A percentile compares a stretch with the other conserved stretches of the same genome.
phyloP scores from a whole-genome alignment of 148 eudicot genomes.

The Arctostaphylos glauca region DNA sequence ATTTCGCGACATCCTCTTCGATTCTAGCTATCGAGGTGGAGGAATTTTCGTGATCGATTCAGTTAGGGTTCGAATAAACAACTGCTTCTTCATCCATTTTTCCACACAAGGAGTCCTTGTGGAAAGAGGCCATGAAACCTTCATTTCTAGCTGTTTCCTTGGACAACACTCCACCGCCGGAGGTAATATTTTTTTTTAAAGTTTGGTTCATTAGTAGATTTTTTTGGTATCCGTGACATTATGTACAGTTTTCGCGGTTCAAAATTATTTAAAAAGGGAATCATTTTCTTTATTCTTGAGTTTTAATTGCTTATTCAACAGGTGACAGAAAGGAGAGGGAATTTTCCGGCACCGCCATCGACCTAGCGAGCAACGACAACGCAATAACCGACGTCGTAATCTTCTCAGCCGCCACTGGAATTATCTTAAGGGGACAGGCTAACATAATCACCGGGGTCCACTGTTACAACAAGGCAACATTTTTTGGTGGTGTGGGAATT shows the following conservation, averaged over 20 bases:
- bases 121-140: slow-evolving; percentile 43
- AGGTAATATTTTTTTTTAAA: background rate
- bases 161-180: slow-evolving; percentile 40
- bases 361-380: slow-evolving; percentile 43
- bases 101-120: slow-evolving; percentile 34
- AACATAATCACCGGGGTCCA: slow-evolving; percentile 45
- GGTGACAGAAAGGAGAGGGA: slow-evolving; percentile 27
- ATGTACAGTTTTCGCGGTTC: no score
- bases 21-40: slow-evolving; percentile 37
- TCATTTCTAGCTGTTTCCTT: slow-evolving; percentile 32
- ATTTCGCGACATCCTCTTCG: slow-evolving; percentile 43
- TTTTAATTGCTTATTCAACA: no score
- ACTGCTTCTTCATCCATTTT: slow-evolving; percentile 44
- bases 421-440: slow-evolving; percentile 33
- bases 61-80: slow-evolving; percentile 29
- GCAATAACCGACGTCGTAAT: slow-evolving; percentile 40
- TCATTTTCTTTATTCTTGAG: no score
- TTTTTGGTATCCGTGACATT: no score
- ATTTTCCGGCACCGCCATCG: slow-evolving; percentile 39
- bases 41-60: slow-evolving; percentile 34
- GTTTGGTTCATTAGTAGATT: background rate
- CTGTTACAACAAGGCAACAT: slow-evolving; percentile 47
- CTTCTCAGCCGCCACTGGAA: slow-evolving; percentile 37
- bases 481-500: slow-evolving; percentile 44
- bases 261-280: no score